Conservation (phyloP, 768 basidiomycete genomes). For the Tephrocybe sp. region DNA sequence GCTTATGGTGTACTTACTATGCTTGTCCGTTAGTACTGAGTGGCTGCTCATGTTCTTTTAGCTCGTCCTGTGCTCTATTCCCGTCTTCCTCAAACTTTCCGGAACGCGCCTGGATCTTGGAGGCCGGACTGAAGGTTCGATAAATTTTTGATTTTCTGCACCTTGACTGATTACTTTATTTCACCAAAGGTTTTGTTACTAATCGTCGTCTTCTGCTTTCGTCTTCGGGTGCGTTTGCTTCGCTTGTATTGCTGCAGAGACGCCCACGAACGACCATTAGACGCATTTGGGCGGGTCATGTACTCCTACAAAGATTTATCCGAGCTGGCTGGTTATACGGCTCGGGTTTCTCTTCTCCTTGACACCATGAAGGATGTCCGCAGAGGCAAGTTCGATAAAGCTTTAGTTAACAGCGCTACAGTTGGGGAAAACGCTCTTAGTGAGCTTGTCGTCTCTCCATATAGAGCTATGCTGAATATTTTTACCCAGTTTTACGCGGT, state of each 20-base stretch:
- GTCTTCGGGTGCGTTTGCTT: constrained; percentile 58
- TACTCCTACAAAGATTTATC: constrained; percentile 97
- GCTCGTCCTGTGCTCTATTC: constrained; percentile 89
- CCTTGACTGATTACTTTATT: background rate
- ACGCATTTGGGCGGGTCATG: constrained; percentile 95
- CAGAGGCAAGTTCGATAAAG: constrained; percentile 85
- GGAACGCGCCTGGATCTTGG: constrained; percentile 78
- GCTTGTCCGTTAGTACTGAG: no score
- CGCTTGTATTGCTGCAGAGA: no score
- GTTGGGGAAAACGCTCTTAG: constrained; percentile 76
- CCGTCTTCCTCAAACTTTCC: constrained; percentile 87
- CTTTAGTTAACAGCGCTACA: constrained; percentile 72
- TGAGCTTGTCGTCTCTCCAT: constrained; percentile 34
- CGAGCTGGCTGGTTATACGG: constrained; percentile 94
- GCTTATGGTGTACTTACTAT: constrained; percentile 73
- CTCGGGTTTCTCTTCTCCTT: constrained; percentile 84
- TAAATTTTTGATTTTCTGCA: background rate
- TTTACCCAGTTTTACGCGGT: constrained; percentile 64
- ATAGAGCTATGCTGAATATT: background rate
- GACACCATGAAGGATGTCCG: constrained; percentile 90
- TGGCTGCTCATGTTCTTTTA: constrained; percentile 25
- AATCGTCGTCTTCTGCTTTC: constrained; percentile 87
- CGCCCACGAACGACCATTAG: constrained; percentile 33
- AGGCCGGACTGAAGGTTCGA: constrained; percentile 80
- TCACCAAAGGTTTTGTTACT: constrained; percentile 90